Evolutionary conservation across 1,284 basidiomycete genomes (phyloP), one percentile per base, ranked within the genome.

Genomic region (Austroboletus novae-zelandiae): DNA sequence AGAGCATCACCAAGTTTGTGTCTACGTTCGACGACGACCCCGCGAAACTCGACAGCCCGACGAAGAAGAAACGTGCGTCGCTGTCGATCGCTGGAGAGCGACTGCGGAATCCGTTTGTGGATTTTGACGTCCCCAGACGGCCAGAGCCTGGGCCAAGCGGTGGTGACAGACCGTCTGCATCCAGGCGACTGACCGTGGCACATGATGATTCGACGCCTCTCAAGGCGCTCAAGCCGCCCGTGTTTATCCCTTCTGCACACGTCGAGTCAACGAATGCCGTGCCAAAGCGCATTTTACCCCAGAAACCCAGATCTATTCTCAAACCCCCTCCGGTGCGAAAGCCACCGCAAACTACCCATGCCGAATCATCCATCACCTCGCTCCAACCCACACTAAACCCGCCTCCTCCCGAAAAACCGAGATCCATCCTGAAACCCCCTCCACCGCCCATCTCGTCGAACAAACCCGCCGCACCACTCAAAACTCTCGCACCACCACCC

Each of bases 1-100:
- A 61, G 35, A 61, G 64, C 34, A 54, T 65, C 55, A 65, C 59
- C 45, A 64, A 54, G 34, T 68, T 70, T 17, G 52, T 67, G 35
- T 66, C 66, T 4, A 45, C 65, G 7, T 70, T 70, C 23, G 61
- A 53, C 40, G 9, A 34, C 40, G 9, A 34, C 25, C 44, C 20
- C 20, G 20, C 20, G 20, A 23, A 48, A 9, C 31, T 40, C 23
- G 41, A 30, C 15, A 37, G 14, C 13, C 46, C 58, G 35, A 17
- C 39, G 20, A 23, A 23, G 36, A 57, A 54, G 43, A 54, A 52
- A 49, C 35, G 23, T 1, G 44, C 34, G 30, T 46, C 53, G n/a
- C 17, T 29, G 20, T 20, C 29, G 15, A 44, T n/a, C 39, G 49
- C 49, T 48, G 30, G 30, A 9, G 62, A 52, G 1, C 47, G 44